Conservation (phyloP, 805 yeast genomes). For the Nakazawaea molendinolei region DNA sequence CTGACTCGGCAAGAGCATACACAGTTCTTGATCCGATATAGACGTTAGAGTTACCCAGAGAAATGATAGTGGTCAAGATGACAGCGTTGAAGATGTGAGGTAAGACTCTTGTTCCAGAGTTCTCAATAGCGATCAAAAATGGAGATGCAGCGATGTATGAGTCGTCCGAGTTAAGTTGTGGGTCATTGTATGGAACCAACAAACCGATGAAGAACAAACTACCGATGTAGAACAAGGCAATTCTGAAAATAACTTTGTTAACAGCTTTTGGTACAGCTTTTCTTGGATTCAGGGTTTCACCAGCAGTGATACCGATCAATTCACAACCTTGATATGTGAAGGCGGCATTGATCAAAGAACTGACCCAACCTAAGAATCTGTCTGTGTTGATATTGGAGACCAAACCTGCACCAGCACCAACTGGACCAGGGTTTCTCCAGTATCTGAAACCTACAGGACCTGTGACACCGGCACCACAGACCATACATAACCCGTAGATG, state of each 20-base stretch:
- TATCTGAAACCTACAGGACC: conserved; percentile 77
- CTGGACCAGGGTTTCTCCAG: conserved; percentile 76
- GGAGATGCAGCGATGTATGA: conserved; percentile 52
- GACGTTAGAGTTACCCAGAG: conserved; percentile 76
- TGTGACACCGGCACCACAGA: conserved; percentile 62
- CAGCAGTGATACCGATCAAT: conserved; percentile 67
- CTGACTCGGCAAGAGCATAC: conserved; percentile 56
- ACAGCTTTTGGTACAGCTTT: conserved; percentile 68
- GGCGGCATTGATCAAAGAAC: conserved; percentile 66
- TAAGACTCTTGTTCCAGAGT: conserved; percentile 58
- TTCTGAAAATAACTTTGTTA: conserved; percentile 61
- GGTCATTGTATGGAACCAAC: conserved; percentile 63
- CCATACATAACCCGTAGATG: conserved; percentile 61
- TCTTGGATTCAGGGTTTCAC: conserved; percentile 66
- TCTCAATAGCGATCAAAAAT: conserved; percentile 63
- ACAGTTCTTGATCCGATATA: conserved; percentile 67
- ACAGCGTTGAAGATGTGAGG: conserved; percentile 72
- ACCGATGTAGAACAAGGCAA: conserved; percentile 56
- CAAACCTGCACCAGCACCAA: conserved; percentile 57
- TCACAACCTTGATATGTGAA: conserved; percentile 80
- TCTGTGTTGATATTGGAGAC: conserved; percentile 43
- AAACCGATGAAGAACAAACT: conserved; percentile 65
- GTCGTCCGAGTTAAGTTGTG: conserved; percentile 30
- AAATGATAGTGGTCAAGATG: conserved; percentile 55
- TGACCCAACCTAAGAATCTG: conserved; percentile 62